Base-by-base conservation (phyloP, 345 rosid genomes). In the Eucalyptus dawsonii region DNA sequence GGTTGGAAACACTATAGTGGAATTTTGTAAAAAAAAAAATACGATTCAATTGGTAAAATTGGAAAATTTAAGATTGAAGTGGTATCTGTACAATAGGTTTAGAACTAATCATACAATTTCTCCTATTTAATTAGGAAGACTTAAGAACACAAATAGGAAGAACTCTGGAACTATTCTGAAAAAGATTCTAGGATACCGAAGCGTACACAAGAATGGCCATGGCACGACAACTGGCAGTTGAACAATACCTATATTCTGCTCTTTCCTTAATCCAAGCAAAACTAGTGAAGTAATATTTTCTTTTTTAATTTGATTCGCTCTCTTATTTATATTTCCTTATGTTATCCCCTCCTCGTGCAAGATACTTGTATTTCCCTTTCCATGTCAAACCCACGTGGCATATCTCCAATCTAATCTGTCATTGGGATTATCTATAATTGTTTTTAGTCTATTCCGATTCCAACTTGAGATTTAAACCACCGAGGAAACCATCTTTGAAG, bases 51-150 rank as follows among this genome's bases (percentile, higher is more conserved):
- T 12, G 16, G 8, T 15, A 60, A 27, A 60, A 60, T 60, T 60
- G 8, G 8, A 60, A 60, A 60, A 29, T 27, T 60, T 60, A 27
- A 60, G 16, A 60, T 60, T 60, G 34, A 29, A 62, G 69, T 60
- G 69, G 1, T 62, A 62, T 62, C 0, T 13, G 0, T 29, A 62
- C 9, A 6, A 0, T 3, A 2, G 14, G 34, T 27, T 62, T 62
- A 62, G 9, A 29, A 62, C 15, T 27, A 11, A 60, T 27, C 0
- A 1, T 27, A 60, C 8, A 27, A 27, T 27, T 60, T 60, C 34
- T 15, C 37, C 37, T 14, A 65, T 65, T 65, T n/a, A 65, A 4
- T n/a, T 29, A 29, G 72, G 72, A 65, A 65, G 10, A 65, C 17
- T n/a, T 29, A 4, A 2, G 37, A 65, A n/a, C 34, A 7, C 37